Base-by-base conservation (phyloP, 257 asterid genomes). In the Fraxinus americana region DNA sequence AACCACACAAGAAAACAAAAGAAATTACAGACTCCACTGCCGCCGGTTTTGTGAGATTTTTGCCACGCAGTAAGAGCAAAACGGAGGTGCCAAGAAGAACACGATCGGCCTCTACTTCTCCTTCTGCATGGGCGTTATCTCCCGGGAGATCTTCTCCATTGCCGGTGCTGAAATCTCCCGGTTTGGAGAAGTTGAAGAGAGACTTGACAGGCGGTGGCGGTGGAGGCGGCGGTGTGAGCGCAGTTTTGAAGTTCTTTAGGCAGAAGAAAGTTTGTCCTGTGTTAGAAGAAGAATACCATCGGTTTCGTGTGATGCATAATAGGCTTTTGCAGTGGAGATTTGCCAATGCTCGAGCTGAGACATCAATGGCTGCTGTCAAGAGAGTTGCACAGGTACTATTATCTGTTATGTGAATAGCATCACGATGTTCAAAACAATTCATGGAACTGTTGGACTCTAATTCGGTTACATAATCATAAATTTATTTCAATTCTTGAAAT, bases 61-160 rank as follows among this genome's bases (percentile, higher is more conserved):
- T 80, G 74, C 90, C 78, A 13, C 88, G 90, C 0, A 77, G 73
- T 17, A 70, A 32, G 54, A 78, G 87, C 83, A 83, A 76, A 71
- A 75, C 61, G 30, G 89, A 82, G 82, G 89, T 72, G 73, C 86
- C 88, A 43, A 80, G 82, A 88, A 82, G 79, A 78, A 61, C 88
- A 32, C 61, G 90, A 70, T 85, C 92, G 7, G 82, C 88, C 14
- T 70, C 87, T 10, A 76, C 89, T 75, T 93, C 98, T 27, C 96
- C 93, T 13, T 91, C 98, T 1, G 97, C 96, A 10, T 93, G 97
- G 98, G 98, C 98, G 10, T 70, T 93, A 75, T 93, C 98, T 0
- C 88, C 96, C 0, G 96, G 97, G 4, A 82, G 97, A 27, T 74
- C 82, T 12, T 71, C 90, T 17, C 82, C 84, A 65, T 68, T 68